phyloP scores from a whole-genome alignment of 2,329 filamentous ascomycete species.

The Zymoseptoria tritici region DNA sequence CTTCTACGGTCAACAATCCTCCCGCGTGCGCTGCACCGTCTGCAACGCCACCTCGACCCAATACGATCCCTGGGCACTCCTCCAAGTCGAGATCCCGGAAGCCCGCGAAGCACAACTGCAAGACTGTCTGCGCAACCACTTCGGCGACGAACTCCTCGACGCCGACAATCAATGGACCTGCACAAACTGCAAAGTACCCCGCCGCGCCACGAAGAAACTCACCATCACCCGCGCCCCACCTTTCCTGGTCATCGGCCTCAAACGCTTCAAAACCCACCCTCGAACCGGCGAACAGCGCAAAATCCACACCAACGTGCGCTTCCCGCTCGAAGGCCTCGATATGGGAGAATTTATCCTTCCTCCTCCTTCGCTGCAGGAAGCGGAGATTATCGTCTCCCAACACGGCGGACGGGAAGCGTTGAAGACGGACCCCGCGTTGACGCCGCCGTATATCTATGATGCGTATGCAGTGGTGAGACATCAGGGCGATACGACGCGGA shows the following conservation, averaged over 20 bases:
- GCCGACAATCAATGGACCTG: slow-evolving; percentile 66
- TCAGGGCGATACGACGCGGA: slow-evolving; percentile 56
- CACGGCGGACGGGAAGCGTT: slow-evolving; percentile 24
- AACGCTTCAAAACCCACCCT: slow-evolving; percentile 54
- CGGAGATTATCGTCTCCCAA: slow-evolving; percentile 26
- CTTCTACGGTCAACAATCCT: slow-evolving; percentile 66
- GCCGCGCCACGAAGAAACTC: slow-evolving; percentile 61
- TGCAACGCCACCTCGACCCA: slow-evolving; percentile 58
- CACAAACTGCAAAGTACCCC: slow-evolving; percentile 62
- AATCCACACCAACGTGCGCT: slow-evolving; percentile 63
- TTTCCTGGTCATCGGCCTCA: slow-evolving; percentile 70
- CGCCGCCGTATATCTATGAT: slow-evolving; percentile 65
- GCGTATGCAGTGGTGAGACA: slow-evolving; percentile 81
- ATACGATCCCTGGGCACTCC: slow-evolving; percentile 63
- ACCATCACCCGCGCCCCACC: slow-evolving; percentile 72
- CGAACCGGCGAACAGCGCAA: slow-evolving; percentile 55
- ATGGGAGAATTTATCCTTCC: slow-evolving; percentile 54
- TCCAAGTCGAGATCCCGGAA: slow-evolving; percentile 62
- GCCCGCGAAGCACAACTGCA: slow-evolving; percentile 54
- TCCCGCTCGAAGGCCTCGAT: slow-evolving; percentile 65
- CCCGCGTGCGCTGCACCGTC: slow-evolving; percentile 52
- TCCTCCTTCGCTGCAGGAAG: slow-evolving; percentile 32
- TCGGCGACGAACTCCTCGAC: slow-evolving; percentile 57
- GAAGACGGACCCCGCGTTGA: slow-evolving; percentile 29
- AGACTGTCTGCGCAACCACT: slow-evolving; percentile 64